phyloP scores from a whole-genome alignment of 208 protist genomes.

The Trichomonas gallinae region DNA sequence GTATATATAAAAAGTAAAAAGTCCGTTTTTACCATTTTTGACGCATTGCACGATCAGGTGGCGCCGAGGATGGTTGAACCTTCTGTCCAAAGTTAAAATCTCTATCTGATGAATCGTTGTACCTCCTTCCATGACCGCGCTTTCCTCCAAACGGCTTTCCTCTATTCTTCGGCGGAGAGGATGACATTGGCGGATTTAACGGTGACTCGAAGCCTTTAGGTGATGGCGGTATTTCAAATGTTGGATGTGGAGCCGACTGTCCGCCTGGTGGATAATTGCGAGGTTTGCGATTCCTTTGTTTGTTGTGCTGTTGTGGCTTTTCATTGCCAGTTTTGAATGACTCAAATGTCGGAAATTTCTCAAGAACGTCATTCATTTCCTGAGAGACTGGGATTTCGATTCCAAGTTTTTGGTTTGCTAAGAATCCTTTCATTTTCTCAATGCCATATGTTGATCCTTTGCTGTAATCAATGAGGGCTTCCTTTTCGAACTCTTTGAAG shows the following conservation, averaged over 20 bases:
- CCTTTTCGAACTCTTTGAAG: background rate
- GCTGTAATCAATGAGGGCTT: background rate
- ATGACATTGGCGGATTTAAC: background rate
- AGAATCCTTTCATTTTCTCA: background rate
- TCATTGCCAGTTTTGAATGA: background rate
- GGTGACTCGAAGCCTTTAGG: background rate
- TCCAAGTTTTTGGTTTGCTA: background rate
- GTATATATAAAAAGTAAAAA: too few relatives aligned
- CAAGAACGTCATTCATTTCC: background rate
- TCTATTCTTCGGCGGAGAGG: background rate
- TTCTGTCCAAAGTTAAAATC: background rate
- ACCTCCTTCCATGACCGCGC: background rate
- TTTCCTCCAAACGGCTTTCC: background rate
- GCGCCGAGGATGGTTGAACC: background rate
- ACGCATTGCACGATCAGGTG: background rate
- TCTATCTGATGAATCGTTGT: background rate
- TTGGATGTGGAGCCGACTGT: background rate
- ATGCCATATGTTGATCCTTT: background rate
- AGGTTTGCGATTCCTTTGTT: background rate
- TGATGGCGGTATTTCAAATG: background rate
- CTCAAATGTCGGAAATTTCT: slow-evolving; percentile 5
- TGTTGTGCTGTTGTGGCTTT: background rate
- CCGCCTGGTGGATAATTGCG: background rate
- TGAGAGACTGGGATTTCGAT: background rate
- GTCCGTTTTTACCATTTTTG: background rate